These are phyloP conservation scores for Starmerella stigmatis DNA, from an alignment of 805 yeast species.

Conservation along the genomic window DNA sequence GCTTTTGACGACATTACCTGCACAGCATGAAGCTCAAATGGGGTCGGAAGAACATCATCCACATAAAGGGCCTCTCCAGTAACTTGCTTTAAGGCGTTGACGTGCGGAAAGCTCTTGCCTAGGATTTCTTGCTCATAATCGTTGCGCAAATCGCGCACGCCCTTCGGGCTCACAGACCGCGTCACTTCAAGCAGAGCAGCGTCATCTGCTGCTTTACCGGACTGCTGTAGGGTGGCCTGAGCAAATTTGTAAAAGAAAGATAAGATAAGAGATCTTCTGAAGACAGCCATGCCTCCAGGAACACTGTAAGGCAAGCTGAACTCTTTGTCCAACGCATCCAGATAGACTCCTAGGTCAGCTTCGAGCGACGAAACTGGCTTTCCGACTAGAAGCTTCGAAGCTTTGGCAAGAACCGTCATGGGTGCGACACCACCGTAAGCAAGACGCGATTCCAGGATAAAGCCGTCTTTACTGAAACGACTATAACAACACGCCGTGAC, in stretches of 20 bases:
- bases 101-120: conserved; percentile 37
- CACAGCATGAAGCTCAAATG: conserved; percentile 36
- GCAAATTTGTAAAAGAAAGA: conserved; percentile 40
- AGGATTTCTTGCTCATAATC: conserved; percentile 33
- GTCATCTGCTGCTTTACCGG: conserved; percentile 19
- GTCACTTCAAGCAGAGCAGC: conserved; percentile 34
- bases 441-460: conserved; percentile 28
- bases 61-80: conserved; percentile 41
- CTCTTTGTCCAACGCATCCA: conserved; percentile 31
- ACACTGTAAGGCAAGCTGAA: conserved; percentile 36
- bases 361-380: conserved; percentile 16
- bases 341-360: not conserved
- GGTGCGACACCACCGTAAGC: conserved; percentile 44
- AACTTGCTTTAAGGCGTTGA: conserved; percentile 40
- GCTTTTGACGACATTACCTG: conserved; percentile 38
- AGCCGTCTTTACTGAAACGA: conserved; percentile 16
- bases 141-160: conserved; percentile 34
- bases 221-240: conserved; percentile 28
- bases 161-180: conserved; percentile 29
- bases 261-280: conserved; percentile 36
- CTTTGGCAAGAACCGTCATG: conserved; percentile 35
- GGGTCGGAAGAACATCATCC: conserved; percentile 38
- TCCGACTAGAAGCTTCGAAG: conserved; percentile 29
- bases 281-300: conserved; percentile 44
- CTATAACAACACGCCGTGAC: conserved; percentile 37